Percentiles rank a stretch among this genome's conserved stretches.
These are phyloP conservation scores for Leucocoprinus birnbaumii DNA, from an alignment of 768 basidiomycete species.

Conservation along the genomic window DNA sequence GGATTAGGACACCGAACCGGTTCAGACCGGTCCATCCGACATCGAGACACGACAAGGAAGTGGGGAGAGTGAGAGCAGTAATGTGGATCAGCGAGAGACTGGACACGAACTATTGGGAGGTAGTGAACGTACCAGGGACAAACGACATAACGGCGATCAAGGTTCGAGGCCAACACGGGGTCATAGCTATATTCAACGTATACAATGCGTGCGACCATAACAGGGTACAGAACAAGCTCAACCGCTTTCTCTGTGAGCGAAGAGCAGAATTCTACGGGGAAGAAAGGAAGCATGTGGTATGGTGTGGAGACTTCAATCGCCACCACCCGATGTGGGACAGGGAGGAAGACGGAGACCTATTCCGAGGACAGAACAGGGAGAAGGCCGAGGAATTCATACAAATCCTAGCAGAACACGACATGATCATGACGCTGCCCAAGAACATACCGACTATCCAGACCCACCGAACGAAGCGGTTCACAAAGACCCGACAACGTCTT, in stretches of 20 bases:
- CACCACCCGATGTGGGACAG: conserved; percentile 41
- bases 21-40: conserved; percentile 18
- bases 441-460: conserved; percentile 31
- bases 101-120: conserved; percentile 16
- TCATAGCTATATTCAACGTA: conserved; percentile 17
- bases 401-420: conserved; percentile 19
- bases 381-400: conserved; percentile 23
- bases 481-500: conserved; percentile 46
- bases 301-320: conserved; percentile 37
- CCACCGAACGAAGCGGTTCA: conserved; percentile 24
- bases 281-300: conserved; percentile 19
- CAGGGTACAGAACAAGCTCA: not conserved
- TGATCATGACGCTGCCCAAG: conserved; percentile 32
- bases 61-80: conserved; percentile 10
- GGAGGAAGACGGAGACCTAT: conserved; percentile 26
- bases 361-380: conserved; percentile 23
- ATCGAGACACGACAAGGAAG: not conserved
- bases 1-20: conserved; percentile 16
- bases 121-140: conserved; percentile 8
- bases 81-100: conserved; percentile 18
- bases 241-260: not conserved
- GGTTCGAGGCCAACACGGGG: not conserved
- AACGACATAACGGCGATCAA: conserved; percentile 18
- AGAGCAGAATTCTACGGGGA: not conserved
- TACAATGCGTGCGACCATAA: conserved; percentile 17